Conservation (phyloP, 2,329 filamentous ascomycete species). For the Chrysoporthe deuterocubensis region DNA sequence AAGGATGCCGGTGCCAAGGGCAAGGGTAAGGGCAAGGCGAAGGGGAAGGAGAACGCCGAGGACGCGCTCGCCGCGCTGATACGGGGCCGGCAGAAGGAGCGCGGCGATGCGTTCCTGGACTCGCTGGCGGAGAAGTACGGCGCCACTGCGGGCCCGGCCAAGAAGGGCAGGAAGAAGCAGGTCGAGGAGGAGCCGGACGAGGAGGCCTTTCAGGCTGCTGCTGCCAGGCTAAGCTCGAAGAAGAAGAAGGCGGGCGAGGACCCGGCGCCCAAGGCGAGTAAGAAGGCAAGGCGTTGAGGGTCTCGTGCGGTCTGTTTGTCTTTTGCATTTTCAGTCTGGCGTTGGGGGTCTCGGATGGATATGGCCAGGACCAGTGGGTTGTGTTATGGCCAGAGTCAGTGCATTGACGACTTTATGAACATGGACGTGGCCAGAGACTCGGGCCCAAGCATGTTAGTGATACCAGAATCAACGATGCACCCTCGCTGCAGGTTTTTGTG, state of each 20-base stretch:
- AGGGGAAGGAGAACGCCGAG: constrained; percentile 31
- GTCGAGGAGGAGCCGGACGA: constrained; percentile 61
- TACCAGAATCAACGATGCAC: not conserved
- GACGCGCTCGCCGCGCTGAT: constrained; percentile 71
- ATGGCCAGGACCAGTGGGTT: not conserved
- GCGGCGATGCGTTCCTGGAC: constrained; percentile 68
- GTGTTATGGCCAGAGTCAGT: not conserved
- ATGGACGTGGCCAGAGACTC: not conserved
- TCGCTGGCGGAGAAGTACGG: constrained; percentile 78
- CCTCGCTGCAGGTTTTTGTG: not conserved
- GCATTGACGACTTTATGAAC: not conserved
- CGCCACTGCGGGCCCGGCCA: constrained; percentile 43
- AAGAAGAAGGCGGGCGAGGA: constrained; percentile 38
- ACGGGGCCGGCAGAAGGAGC: constrained; percentile 67
- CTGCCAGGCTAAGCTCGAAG: constrained; percentile 47
- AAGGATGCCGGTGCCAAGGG: constrained; percentile 48
- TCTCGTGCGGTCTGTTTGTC: constrained; percentile 12
- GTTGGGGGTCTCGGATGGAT: constrained; percentile 10
- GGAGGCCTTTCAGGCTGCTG: constrained; percentile 63
- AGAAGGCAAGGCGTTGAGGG: constrained; percentile 31
- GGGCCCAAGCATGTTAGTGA: not conserved
- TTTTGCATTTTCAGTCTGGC: constrained; percentile 15
- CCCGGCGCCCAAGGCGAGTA: constrained; percentile 22
- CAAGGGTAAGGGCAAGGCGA: constrained; percentile 37
- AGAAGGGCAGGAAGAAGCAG: constrained; percentile 54